These are phyloP conservation scores for Didymella segeticola DNA, from an alignment of 2,329 filamentous ascomycete genomes.

Conservation along the genomic window DNA sequence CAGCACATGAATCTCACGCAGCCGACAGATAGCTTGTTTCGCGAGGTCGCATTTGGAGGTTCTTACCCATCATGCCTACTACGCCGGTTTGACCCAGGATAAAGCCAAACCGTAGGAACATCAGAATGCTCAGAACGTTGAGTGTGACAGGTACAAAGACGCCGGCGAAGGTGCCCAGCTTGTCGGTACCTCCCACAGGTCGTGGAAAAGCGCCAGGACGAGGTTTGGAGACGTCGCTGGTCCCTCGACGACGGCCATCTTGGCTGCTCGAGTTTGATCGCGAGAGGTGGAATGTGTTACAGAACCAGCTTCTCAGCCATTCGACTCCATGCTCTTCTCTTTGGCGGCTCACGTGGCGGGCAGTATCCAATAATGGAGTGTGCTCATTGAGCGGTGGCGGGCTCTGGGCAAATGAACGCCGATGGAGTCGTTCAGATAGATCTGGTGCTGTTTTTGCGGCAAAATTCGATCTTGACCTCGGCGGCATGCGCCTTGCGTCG, in stretches of 20 bases:
- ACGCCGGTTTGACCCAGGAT: slow-evolving; percentile 82
- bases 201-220: slow-evolving; percentile 48
- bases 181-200: slow-evolving; percentile 57
- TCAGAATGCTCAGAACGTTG: slow-evolving; percentile 88
- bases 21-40: not conserved
- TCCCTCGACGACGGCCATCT: slow-evolving; percentile 33
- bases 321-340: slow-evolving; percentile 31
- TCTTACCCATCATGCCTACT: slow-evolving; percentile 77
- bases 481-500: slow-evolving; percentile 37
- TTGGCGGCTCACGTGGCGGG: slow-evolving; percentile 11
- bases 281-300: slow-evolving; percentile 24
- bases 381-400: slow-evolving; percentile 42
- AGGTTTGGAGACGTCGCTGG: slow-evolving; percentile 35
- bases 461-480: slow-evolving; percentile 52
- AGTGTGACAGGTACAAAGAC: slow-evolving; percentile 87
- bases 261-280: slow-evolving; percentile 15
- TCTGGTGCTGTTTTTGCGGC: slow-evolving; percentile 55
- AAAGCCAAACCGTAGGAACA: slow-evolving; percentile 89
- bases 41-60: not conserved
- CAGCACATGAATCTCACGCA: not conserved
- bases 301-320: slow-evolving; percentile 35
- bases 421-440: slow-evolving; percentile 52
- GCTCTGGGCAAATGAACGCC: slow-evolving; percentile 44
- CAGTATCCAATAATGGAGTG: slow-evolving; percentile 37
- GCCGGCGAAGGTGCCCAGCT: slow-evolving; percentile 71